Evolutionary conservation across 139 green algal species (phyloP), one percentile per base, ranked within the genome.

Genomic region (Yamagishiella unicocca): DNA sequence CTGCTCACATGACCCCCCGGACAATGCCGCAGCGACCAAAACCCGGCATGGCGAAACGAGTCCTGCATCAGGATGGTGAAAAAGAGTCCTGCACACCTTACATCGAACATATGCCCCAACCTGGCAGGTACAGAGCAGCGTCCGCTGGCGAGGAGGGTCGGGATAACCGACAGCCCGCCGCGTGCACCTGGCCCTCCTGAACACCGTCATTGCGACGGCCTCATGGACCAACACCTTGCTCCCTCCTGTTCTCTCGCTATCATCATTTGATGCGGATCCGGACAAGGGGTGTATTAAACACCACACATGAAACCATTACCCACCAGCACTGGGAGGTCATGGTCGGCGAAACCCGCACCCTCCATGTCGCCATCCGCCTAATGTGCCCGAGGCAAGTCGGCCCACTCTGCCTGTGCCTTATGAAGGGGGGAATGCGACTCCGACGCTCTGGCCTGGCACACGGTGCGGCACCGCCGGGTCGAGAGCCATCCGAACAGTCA

Each of bases 401-500:
- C 50, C 50, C 50, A 12, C 17, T 58, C 50, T 17, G 14, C 14
- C 50, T 17, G 50, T 58, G n/a, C n/a, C 17, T 12, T 58, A 58
- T 25, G 50, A 17, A 58, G 12, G 50, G 50, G 12, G 50, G 12
- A 17, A 17, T 58, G 50, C 14, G 17, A 58, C 14, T 12, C 50
- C 50, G 50, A 12, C 50, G 50, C 50, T 17, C 50, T 17, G 17
- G 17, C n/a, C 17, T 58, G 14, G 17, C 50, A 58, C 12, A 58
- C 50, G 50, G 50, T 17, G 17, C 12, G 50, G 50, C 50, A 58
- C 50, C n/a, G n/a, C n/a, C 17, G 38, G 70, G 70, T 37, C 70
- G 40, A 76, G 68, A 78, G 70, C 17, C 38, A 78, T 54, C 70
- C 70, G 40, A 78, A 78, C 70, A 55, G 70, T 78, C 70, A 78